Evolutionary conservation across 2,329 filamentous ascomycete species (phyloP).

Genomic region (Venturia oleaginea): DNA sequence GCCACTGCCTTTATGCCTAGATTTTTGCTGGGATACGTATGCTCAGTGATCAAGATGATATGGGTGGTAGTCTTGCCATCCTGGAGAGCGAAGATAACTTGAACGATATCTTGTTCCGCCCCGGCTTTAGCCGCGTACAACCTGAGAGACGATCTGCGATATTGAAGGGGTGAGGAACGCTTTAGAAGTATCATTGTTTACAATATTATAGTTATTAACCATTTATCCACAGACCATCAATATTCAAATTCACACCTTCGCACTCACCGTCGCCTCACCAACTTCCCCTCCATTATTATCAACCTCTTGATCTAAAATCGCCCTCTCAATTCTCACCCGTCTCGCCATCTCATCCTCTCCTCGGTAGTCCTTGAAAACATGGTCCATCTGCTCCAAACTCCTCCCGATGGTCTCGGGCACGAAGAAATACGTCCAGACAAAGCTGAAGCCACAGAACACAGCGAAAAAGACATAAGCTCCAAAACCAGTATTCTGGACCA

Average conservation of each 20-base stretch:
- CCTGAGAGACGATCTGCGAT: no score
- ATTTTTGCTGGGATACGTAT: no score
- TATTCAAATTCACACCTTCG: not conserved
- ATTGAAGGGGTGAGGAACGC: no score
- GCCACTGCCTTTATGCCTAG: no score
- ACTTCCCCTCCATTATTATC: not conserved
- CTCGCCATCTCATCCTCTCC: slow-evolving; percentile 10
- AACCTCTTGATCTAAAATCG: not conserved
- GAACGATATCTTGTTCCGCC: no score
- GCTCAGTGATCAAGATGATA: no score
- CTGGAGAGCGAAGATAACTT: no score
- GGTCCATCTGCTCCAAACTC: slow-evolving; percentile 30
- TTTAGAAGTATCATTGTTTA: no score
- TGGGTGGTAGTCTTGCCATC: no score
- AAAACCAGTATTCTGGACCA: slow-evolving; percentile 48
- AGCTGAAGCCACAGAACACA: slow-evolving; percentile 26
- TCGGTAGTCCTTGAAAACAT: slow-evolving; percentile 25
- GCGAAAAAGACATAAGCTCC: slow-evolving; percentile 33
- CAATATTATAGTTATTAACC: no score
- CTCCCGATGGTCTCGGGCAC: slow-evolving; percentile 28
- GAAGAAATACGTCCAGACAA: slow-evolving; percentile 27
- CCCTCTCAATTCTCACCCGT: not conserved
- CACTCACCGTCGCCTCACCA: not conserved
- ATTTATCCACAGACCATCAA: no score
- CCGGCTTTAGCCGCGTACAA: no score